Conservation (phyloP, 176 grass and related monocot genomes). For the Aegilops bicornis region DNA sequence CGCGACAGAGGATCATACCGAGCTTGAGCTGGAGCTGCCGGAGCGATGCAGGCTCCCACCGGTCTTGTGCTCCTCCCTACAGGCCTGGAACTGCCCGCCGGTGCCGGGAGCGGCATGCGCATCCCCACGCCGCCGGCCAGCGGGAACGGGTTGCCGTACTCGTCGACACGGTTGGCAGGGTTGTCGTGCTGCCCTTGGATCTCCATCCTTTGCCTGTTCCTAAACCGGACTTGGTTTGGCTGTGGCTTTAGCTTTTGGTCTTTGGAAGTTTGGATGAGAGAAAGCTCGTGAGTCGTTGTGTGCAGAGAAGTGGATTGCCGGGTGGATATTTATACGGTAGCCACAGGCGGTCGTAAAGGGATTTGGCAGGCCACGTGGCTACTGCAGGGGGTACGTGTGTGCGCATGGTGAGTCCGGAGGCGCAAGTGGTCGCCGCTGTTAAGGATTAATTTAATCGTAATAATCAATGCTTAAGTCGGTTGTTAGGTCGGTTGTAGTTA, state of each 20-base stretch:
- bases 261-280: neutral
- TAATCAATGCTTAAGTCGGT: too few relatives aligned
- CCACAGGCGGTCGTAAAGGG: too few relatives aligned
- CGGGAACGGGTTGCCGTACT: slow-evolving; percentile 21
- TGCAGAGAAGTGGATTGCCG: too few relatives aligned
- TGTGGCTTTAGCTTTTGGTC: neutral
- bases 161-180: slow-evolving; percentile 24
- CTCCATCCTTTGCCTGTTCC: neutral
- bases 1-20: slow-evolving; percentile 10
- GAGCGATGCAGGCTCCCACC: slow-evolving; percentile 46
- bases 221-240: too few relatives aligned
- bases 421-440: neutral
- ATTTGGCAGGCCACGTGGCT: too few relatives aligned
- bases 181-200: slow-evolving; percentile 22
- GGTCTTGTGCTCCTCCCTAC: slow-evolving; percentile 11
- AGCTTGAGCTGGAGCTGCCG: slow-evolving; percentile 64
- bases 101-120: neutral
- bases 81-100: slow-evolving; percentile 32
- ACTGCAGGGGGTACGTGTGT: neutral
- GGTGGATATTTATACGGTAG: too few relatives aligned
- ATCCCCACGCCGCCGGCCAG: neutral
- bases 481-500: too few relatives aligned
- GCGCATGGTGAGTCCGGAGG: neutral
- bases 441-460: too few relatives aligned
- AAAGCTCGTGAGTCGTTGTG: too few relatives aligned